Percentiles rank a stretch among this genome's conserved stretches.
Evolutionary conservation across 805 yeast species (phyloP).

Genomic region (Candida sithepensis): DNA sequence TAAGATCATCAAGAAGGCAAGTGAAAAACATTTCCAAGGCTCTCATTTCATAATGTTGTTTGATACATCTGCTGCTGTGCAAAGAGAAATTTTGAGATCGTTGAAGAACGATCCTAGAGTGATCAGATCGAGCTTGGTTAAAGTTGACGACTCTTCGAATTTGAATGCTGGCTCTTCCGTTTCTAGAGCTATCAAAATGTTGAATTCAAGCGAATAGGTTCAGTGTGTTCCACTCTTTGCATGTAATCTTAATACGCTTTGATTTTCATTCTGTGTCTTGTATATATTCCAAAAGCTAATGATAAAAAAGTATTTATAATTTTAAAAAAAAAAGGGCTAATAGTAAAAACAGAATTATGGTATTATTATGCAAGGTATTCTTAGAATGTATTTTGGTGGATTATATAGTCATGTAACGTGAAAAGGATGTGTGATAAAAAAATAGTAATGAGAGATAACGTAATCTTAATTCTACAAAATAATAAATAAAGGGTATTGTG

Average conservation of each 20-base stretch:
- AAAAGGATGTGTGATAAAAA: background rate
- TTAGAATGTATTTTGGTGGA: background rate
- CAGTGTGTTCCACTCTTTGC: background rate
- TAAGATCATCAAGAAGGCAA: constrained; percentile 75
- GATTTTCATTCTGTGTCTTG: background rate
- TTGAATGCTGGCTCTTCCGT: constrained; percentile 58
- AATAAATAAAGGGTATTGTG: background rate
- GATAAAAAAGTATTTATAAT: no score
- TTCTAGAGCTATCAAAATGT: constrained; percentile 37
- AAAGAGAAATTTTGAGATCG: constrained; percentile 76
- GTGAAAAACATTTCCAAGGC: constrained; percentile 88
- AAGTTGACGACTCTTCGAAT: constrained; percentile 49
- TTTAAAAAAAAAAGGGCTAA: no score
- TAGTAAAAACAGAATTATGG: no score
- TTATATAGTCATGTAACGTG: background rate
- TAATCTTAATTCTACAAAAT: background rate
- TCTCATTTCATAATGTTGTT: constrained; percentile 82
- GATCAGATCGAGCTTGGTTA: constrained; percentile 70
- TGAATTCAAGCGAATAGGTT: constrained; percentile 10
- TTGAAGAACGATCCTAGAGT: constrained; percentile 88
- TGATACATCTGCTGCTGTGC: constrained; percentile 83
- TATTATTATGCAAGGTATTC: background rate
- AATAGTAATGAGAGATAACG: background rate
- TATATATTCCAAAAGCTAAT: background rate
- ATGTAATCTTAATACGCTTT: background rate